Evolutionary conservation across 441 rosid species (phyloP), one percentile per base, ranked within the genome.

Genomic region (Populus hybrid): DNA sequence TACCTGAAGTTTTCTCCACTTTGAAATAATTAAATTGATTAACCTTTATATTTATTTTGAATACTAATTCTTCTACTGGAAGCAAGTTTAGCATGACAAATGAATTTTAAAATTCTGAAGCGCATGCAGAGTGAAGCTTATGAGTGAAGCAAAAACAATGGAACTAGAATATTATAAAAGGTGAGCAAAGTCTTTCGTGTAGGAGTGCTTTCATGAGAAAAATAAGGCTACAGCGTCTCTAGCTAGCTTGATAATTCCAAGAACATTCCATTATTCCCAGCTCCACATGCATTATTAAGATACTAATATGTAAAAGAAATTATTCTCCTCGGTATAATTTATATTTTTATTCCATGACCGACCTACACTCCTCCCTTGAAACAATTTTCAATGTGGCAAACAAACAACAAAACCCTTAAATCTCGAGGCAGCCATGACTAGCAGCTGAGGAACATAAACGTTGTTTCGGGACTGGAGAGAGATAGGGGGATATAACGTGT

Each of bases 381-480:
- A 79, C 86, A 86, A 85, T 78, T 80, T 84, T 80, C 84, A 77
- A 82, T 70, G 81, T 61, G 61, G 73, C 31, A 74, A 79, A 68
- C 80, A 76, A 81, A 79, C 86, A 81, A 82, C 71, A 75, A 81
- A 78, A 45, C 84, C 88, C 88, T 83, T 81, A 87, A 85, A 84
- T 82, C 83, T 76, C 82, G 88, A 79, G 87, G 82, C 69, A 76
- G 56, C 9, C 45, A 2, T 77, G 40, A 61, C 69, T 56, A 31
- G 29, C 21, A 2, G 26, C 26, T 77, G 61, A 63, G 69, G 20
- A 74, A 77, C 78, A 71, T 31, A 53, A 38, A 8, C 31, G 7
- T 42, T 64, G 20, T 36, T 72, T 5, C 5, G 64, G 42, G 20
- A 21, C 29, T 9, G 45, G n/a, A n/a, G n/a, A n/a, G n/a, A n/a